Evolutionary conservation across 768 basidiomycete species (phyloP).

Genomic region (Auriculariales sp.): DNA sequence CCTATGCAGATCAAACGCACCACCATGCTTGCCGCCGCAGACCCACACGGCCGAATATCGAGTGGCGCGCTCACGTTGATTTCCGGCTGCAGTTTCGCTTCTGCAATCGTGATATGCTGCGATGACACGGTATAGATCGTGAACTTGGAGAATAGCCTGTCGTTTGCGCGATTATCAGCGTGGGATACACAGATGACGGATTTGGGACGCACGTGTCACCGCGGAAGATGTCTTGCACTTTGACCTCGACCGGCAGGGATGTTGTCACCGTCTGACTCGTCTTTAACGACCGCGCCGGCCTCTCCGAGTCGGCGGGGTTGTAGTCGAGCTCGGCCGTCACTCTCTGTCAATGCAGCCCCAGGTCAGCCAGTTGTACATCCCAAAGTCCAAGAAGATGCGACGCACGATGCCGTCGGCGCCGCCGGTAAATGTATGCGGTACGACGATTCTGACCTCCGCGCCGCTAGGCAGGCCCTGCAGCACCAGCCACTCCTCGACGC

Average conservation of each 20-base stretch:
- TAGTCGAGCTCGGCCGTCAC: slow-evolving; percentile 58
- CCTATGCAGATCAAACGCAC: not conserved
- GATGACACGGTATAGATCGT: slow-evolving; percentile 71
- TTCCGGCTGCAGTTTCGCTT: slow-evolving; percentile 10
- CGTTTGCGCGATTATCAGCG: not conserved
- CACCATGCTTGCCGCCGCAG: not conserved
- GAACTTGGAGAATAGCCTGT: slow-evolving; percentile 80
- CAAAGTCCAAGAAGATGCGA: too few relatives aligned
- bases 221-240: slow-evolving; percentile 94
- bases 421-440: not conserved
- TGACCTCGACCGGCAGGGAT: slow-evolving; percentile 74
- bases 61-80: not conserved
- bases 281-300: slow-evolving; percentile 30
- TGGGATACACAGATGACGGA: not conserved
- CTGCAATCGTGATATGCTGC: slow-evolving; percentile 51
- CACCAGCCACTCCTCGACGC: slow-evolving; percentile 4
- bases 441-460: not conserved
- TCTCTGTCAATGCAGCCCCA: slow-evolving; percentile 39
- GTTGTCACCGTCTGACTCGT: slow-evolving; percentile 44
- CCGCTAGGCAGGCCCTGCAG: not conserved
- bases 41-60: not conserved
- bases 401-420: not conserved
- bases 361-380: too few relatives aligned
- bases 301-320: slow-evolving; percentile 21
- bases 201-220: slow-evolving; percentile 56